phyloP scores from a whole-genome alignment of 2,329 filamentous ascomycete genomes.

The Lasiodiplodia citricola region DNA sequence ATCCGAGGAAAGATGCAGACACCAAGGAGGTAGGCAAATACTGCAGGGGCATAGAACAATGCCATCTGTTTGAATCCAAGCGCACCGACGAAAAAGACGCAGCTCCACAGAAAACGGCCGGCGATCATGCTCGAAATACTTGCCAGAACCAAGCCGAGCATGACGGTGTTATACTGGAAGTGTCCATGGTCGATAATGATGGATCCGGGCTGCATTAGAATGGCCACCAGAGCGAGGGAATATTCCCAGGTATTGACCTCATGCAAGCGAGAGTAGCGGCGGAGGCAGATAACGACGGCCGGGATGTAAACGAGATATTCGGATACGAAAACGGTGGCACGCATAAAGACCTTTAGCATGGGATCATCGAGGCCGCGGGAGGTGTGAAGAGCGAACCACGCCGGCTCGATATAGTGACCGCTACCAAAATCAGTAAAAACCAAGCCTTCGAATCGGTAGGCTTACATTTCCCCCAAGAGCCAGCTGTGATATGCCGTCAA shows the following conservation, averaged over 20 bases:
- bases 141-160: constrained; percentile 89
- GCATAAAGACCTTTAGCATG: constrained; percentile 91
- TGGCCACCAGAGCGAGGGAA: constrained; percentile 83
- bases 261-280: constrained; percentile 77
- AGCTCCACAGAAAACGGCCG: constrained; percentile 83
- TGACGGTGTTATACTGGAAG: constrained; percentile 98
- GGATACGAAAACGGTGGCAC: constrained; percentile 85
- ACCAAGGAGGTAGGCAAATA: constrained; percentile 91
- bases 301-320: constrained; percentile 92
- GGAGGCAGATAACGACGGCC: constrained; percentile 81
- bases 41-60: constrained; percentile 90
- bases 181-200: constrained; percentile 94
- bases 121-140: constrained; percentile 89
- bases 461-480: constrained; percentile 81
- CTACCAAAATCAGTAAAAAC: constrained; percentile 42
- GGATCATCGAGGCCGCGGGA: constrained; percentile 83
- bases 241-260: constrained; percentile 81
- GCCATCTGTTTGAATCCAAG: constrained; percentile 99
- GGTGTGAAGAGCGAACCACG: constrained; percentile 85
- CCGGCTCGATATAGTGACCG: constrained; percentile 75
- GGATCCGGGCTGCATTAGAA: constrained; percentile 88
- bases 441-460: constrained; percentile 8
- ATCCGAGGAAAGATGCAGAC: constrained; percentile 79
- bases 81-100: constrained; percentile 89
- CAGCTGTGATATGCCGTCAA: constrained; percentile 98